Base-by-base conservation (phyloP, 306 rosid species). In the Vigna angularis region DNA sequence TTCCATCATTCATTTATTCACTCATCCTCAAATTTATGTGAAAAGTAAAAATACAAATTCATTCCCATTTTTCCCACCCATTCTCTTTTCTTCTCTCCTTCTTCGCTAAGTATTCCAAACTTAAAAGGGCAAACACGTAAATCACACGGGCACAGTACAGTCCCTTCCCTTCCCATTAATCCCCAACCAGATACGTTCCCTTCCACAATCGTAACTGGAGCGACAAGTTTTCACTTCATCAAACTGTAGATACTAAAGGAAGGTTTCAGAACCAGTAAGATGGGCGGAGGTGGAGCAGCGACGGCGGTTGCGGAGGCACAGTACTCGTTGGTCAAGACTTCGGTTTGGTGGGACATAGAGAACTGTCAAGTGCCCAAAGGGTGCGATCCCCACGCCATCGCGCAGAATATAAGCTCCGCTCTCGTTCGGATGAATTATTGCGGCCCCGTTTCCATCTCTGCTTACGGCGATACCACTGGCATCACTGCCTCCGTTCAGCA, bases 311-410 rank as follows among this genome's bases (percentile, higher is more conserved):
- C 89, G 77, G 98, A 93, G 85, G 69, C 75, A 7, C 98, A 91
- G 85, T 91, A 93, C 38, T 81, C 74, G 8, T 4, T 73, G 72
- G 98, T 94, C 8, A 93, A 93, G 87, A 91, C 87, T 0, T 93
- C 98, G 3, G 94, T 93, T 57, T 93, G 98, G 98, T 93, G 98
- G 98, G 98, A 93, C 66, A 93, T 93, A 56, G 98, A 93, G 84
- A 93, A 93, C 84, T 93, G 98, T 52, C 98, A 91, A 17, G 98
- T 93, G 0, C 94, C 93, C 0, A 89, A 84, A 68, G 86, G 73
- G 2, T 88, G 86, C 77, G 94, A 93, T 70, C 82, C 86, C 0
- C 94, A 93, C 80, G 76, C 93, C 32, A 93, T 93, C 72, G 98
- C 98, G 0, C 98, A 91, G 88, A 89, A 93, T 59, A 93, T 93